These are phyloP conservation scores for Chrysoporthe puriensis DNA, from an alignment of 2,329 filamentous ascomycete genomes.

Conservation along the genomic window DNA sequence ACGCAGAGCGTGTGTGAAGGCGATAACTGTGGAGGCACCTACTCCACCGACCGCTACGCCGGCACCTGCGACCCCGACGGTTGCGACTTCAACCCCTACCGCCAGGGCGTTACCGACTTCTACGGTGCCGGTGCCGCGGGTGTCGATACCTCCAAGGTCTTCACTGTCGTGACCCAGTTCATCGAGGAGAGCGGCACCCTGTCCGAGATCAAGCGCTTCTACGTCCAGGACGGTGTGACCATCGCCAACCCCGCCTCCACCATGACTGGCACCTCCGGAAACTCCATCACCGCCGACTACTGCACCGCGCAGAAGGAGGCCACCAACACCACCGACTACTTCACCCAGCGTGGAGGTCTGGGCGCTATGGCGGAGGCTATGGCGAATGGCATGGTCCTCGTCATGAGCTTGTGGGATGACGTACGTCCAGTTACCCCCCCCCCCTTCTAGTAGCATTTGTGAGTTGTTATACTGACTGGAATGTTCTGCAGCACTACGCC, in stretches of 20 bases:
- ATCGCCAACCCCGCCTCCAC: slow-evolving; percentile 50
- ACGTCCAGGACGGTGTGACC: slow-evolving; percentile 60
- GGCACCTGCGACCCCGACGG: slow-evolving; percentile 67
- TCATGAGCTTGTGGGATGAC: slow-evolving; percentile 66
- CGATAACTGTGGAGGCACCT: slow-evolving; percentile 52
- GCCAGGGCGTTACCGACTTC: slow-evolving; percentile 63
- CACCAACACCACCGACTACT: slow-evolving; percentile 57
- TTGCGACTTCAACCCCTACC: slow-evolving; percentile 70
- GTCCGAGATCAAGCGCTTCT: slow-evolving; percentile 60
- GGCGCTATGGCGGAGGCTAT: slow-evolving; percentile 56
- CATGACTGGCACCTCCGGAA: slow-evolving; percentile 35
- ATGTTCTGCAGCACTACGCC: slow-evolving; percentile 49
- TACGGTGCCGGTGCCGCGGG: slow-evolving; percentile 58
- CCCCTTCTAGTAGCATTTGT: not conserved
- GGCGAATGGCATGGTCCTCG: slow-evolving; percentile 61
- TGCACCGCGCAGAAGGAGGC: slow-evolving; percentile 56
- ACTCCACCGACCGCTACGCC: slow-evolving; percentile 54
- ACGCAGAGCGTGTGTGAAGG: slow-evolving; percentile 53
- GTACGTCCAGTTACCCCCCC: no score
- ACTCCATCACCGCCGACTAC: slow-evolving; percentile 56
- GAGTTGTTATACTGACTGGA: not conserved
- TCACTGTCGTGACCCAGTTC: slow-evolving; percentile 67
- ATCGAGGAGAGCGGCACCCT: slow-evolving; percentile 41
- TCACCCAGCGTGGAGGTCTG: slow-evolving; percentile 57
- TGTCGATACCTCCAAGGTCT: slow-evolving; percentile 59